Evolutionary conservation across 1,284 basidiomycete species (phyloP).

Genomic region (Leccinum brunneo-olivaceum): DNA sequence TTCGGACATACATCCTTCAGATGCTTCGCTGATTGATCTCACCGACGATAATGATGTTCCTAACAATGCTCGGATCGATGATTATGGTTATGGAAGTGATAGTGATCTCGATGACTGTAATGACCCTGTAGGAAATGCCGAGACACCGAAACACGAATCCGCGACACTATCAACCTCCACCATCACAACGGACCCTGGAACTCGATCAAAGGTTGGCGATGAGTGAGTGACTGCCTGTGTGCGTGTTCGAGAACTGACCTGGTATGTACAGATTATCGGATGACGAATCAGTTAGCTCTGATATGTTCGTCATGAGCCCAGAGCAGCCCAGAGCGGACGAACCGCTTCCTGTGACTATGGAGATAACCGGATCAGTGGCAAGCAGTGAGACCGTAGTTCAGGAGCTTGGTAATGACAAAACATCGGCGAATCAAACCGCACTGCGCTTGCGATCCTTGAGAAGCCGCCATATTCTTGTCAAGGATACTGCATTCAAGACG

Average conservation of each 20-base stretch:
- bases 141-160: neutral
- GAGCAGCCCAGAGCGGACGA: conserved; percentile 8
- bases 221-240: conserved; percentile 3
- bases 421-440: neutral
- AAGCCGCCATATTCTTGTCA: conserved; percentile 24
- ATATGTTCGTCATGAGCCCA: conserved; percentile 20
- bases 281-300: conserved; percentile 15
- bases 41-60: conserved; percentile 11
- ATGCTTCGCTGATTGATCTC: conserved; percentile 17
- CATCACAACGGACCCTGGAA: too few relatives aligned
- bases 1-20: conserved; percentile 9
- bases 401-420: neutral
- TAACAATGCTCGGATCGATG: conserved; percentile 4
- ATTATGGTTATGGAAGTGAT: conserved; percentile 26
- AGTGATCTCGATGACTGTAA: conserved; percentile 25
- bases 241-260: neutral
- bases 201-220: conserved; percentile 6
- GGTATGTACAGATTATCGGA: conserved; percentile 9
- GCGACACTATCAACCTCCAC: neutral
- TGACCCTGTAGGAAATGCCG: neutral
- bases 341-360: neutral
- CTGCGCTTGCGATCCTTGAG: conserved; percentile 8
- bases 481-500: conserved; percentile 28
- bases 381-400: conserved; percentile 8
- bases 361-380: neutral